These are phyloP conservation scores for Pycnococcus provasolii DNA, from an alignment of 139 green algal species.

Conservation along the genomic window DNA sequence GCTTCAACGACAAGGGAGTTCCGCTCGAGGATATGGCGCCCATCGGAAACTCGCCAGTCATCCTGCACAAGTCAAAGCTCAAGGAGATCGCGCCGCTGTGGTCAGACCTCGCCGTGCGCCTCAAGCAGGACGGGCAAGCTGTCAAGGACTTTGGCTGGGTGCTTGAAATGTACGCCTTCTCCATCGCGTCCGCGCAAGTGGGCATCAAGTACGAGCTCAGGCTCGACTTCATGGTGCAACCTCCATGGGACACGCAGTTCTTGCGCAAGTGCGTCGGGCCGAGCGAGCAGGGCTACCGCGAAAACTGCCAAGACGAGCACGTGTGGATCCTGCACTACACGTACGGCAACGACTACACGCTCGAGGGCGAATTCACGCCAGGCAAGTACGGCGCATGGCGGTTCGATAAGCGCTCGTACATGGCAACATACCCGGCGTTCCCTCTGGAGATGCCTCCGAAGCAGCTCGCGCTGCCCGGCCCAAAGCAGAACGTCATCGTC, in stretches of 20 bases:
- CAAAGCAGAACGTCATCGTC: too few relatives aligned
- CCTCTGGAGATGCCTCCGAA: too few relatives aligned
- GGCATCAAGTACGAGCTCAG: slow-evolving; percentile 40
- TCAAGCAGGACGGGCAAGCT: slow-evolving; percentile 78
- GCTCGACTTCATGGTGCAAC: slow-evolving; percentile 59
- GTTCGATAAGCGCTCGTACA: too few relatives aligned
- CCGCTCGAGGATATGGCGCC: slow-evolving; percentile 33
- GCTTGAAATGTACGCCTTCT: slow-evolving; percentile 93
- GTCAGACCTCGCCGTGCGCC: slow-evolving; percentile 75
- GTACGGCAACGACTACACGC: slow-evolving; percentile 78
- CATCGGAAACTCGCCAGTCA: slow-evolving; percentile 70
- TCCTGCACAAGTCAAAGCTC: slow-evolving; percentile 68
- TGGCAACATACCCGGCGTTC: too few relatives aligned
- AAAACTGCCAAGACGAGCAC: too few relatives aligned
- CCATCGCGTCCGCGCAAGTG: slow-evolving; percentile 52
- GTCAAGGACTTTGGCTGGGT: slow-evolving; percentile 71
- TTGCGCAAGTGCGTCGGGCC: too few relatives aligned
- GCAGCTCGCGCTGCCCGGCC: too few relatives aligned
- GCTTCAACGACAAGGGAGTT: slow-evolving; percentile 26
- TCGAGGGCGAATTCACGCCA: too few relatives aligned
- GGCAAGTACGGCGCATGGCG: too few relatives aligned
- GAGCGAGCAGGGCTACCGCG: too few relatives aligned
- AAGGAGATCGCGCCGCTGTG: slow-evolving; percentile 59
- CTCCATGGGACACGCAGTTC: slow-evolving; percentile 68
- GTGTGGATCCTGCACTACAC: slow-evolving; percentile 92